Conservation (phyloP, 2,329 filamentous ascomycete species). For the Talaromyces marneffei region DNA sequence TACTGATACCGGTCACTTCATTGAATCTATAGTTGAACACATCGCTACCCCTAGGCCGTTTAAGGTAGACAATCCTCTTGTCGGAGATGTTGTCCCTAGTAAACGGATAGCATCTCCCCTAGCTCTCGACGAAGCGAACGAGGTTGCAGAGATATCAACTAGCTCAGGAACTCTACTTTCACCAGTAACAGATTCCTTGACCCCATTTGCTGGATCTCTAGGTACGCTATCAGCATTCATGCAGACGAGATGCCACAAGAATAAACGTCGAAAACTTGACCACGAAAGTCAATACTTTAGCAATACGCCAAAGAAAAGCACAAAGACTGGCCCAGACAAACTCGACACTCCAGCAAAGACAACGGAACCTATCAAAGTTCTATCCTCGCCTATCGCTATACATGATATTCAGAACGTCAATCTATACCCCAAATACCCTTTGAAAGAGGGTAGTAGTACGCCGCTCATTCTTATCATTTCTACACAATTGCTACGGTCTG, state of each 20-base stretch:
- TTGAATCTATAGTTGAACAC: neutral
- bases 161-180: neutral
- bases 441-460: neutral
- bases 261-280: constrained; percentile 24
- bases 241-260: constrained; percentile 37
- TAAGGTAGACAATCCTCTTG: neutral
- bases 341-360: neutral
- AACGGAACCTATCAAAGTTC: neutral
- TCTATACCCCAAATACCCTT: neutral
- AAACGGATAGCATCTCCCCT: neutral
- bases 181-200: neutral
- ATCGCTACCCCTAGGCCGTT: neutral
- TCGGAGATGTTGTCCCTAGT: neutral
- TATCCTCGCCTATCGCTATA: neutral
- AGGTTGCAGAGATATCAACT: neutral
- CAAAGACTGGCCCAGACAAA: neutral
- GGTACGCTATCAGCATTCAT: constrained; percentile 48
- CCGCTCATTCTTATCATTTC: constrained; percentile 10
- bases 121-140: neutral
- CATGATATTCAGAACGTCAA: neutral
- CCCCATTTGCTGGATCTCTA: constrained; percentile 24
- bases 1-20: neutral
- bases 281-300: constrained; percentile 24
- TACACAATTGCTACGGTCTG: constrained; percentile 21
- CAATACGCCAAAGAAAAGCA: neutral